Evolutionary conservation across 2,329 filamentous ascomycete species (phyloP).

Genomic region (Aurifilum marmelostoma): DNA sequence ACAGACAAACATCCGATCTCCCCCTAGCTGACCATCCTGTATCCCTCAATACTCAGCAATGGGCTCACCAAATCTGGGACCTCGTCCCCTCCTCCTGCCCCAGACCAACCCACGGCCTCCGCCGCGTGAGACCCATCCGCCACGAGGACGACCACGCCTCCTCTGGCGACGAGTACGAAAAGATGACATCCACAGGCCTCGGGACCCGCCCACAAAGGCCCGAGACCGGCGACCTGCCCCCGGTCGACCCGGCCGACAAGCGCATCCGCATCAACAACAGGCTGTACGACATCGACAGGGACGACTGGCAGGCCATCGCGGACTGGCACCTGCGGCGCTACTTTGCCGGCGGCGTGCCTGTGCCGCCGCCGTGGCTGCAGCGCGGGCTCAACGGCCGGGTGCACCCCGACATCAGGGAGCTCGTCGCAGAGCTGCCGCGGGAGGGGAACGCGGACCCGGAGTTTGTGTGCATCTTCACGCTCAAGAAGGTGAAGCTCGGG

Average conservation of each 20-base stretch:
- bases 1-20: too few relatives aligned
- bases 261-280: not conserved
- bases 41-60: not conserved
- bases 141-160: not conserved
- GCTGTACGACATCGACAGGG: not conserved
- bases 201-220: too few relatives aligned
- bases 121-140: not conserved
- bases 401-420: not conserved
- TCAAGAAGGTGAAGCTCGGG: not conserved
- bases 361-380: not conserved
- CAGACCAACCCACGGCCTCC: not conserved
- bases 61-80: not conserved
- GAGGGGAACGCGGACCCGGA: not conserved
- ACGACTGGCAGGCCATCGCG: not conserved
- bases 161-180: not conserved
- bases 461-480: not conserved
- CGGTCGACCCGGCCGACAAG: not conserved
- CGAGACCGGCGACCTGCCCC: too few relatives aligned
- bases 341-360: not conserved
- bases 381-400: not conserved
- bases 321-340: not conserved
- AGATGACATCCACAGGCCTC: too few relatives aligned
- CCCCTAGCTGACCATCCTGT: too few relatives aligned
- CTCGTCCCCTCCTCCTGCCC: not conserved
- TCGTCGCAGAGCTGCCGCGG: not conserved